These are phyloP conservation scores for Podila minutissima DNA, from an alignment of 192 early-diverging fungal species.

Conservation along the genomic window DNA sequence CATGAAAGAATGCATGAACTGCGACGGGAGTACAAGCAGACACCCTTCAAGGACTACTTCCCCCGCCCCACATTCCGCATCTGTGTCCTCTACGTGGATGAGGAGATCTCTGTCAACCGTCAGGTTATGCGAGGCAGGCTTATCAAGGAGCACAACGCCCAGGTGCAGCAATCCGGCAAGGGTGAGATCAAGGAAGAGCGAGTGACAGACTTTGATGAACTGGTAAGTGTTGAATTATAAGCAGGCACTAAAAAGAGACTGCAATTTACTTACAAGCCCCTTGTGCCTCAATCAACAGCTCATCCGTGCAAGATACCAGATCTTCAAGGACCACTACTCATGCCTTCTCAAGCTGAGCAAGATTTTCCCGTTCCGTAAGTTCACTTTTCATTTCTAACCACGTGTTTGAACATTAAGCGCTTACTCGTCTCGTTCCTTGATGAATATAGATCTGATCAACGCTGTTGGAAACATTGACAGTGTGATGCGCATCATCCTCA, in stretches of 20 bases:
- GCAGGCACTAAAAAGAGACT: not conserved
- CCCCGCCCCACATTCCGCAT: slow-evolving; percentile 68
- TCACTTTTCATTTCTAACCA: not conserved
- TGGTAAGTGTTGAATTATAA: slow-evolving; percentile 32
- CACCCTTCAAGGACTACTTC: slow-evolving; percentile 58
- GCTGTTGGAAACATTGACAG: slow-evolving; percentile 66
- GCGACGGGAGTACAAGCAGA: slow-evolving; percentile 59
- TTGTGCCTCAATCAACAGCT: slow-evolving; percentile 22
- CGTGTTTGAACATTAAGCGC: not conserved
- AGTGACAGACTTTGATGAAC: slow-evolving; percentile 65
- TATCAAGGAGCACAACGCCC: slow-evolving; percentile 61
- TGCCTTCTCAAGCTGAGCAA: slow-evolving; percentile 62
- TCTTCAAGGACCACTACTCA: slow-evolving; percentile 68
- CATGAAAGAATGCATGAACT: slow-evolving; percentile 67
- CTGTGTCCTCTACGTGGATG: slow-evolving; percentile 66
- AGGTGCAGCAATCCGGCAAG: slow-evolving; percentile 59
- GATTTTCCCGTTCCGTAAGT: slow-evolving; percentile 69
- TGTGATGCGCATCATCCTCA: slow-evolving; percentile 65
- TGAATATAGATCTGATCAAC: slow-evolving; percentile 60
- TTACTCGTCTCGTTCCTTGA: not conserved
- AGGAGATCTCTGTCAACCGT: slow-evolving; percentile 64
- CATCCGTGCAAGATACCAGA: slow-evolving; percentile 63
- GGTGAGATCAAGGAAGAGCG: slow-evolving; percentile 64
- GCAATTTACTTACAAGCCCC: not conserved
- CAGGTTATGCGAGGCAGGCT: slow-evolving; percentile 57